phyloP scores from a whole-genome alignment of 148 eudicot genomes.

The Rhododendron mucronatum region DNA sequence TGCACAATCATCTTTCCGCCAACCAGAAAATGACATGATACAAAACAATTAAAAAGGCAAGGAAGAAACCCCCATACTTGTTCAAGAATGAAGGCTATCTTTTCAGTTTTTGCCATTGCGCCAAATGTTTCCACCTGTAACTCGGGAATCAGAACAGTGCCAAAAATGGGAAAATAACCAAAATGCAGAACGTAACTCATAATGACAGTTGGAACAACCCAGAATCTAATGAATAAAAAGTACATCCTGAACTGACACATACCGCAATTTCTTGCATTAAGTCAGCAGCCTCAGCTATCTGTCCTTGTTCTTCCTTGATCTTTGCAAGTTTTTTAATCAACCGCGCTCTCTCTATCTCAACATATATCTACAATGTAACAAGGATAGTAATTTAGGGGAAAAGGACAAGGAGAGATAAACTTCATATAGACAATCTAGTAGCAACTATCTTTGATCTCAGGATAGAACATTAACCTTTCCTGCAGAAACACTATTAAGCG shows the following conservation, averaged over 20 bases:
- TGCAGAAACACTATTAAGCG: constrained; percentile 83
- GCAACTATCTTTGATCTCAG: not conserved
- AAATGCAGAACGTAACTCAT: not conserved
- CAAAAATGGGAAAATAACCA: not conserved
- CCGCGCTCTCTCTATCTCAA: constrained; percentile 88
- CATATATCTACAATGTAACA: constrained; percentile 58
- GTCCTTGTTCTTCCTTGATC: constrained; percentile 90
- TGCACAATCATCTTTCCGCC: not conserved
- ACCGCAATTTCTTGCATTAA: constrained; percentile 99
- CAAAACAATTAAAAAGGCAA: not conserved
- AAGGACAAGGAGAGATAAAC: not conserved
- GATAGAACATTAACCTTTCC: constrained; percentile 59
- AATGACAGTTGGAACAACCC: not conserved
- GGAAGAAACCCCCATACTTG: constrained; percentile 50
- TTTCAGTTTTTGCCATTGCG: constrained; percentile 97
- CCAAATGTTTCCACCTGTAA: constrained; percentile 93
- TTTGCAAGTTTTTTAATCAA: constrained; percentile 81
- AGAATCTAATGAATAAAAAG: not conserved
- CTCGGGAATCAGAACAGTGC: not conserved
- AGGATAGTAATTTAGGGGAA: not conserved
- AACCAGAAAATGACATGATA: not conserved
- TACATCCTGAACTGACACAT: constrained; percentile 21
- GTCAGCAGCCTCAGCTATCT: constrained; percentile 91
- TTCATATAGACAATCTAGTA: not conserved
- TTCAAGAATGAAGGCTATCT: constrained; percentile 90